phyloP scores from a whole-genome alignment of 805 yeast species.

The Cyberlindnera japonica region DNA sequence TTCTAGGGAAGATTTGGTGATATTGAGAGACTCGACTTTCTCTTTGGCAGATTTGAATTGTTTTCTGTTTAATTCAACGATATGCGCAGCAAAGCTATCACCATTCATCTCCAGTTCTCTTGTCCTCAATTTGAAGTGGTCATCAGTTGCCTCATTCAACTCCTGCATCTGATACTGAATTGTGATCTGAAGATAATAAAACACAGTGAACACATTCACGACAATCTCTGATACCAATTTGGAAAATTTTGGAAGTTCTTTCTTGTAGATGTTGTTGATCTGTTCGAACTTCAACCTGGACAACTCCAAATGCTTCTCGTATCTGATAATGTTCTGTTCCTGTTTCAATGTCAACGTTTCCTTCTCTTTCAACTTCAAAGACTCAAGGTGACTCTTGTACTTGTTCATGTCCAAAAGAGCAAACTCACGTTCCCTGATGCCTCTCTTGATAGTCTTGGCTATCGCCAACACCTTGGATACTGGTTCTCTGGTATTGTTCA shows the following conservation, averaged over 20 bases:
- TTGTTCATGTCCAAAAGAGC: conserved; percentile 38
- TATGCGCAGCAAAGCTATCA: conserved; percentile 3
- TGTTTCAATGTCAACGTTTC: conserved; percentile 34
- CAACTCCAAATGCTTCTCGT: conserved; percentile 29
- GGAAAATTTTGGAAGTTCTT: conserved; percentile 45
- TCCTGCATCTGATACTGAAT: conserved; percentile 32
- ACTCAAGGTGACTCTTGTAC: conserved; percentile 24
- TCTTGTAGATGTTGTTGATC: conserved; percentile 37
- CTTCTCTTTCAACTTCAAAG: conserved; percentile 21
- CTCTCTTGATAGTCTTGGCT: conserved; percentile 28
- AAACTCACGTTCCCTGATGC: conserved; percentile 30
- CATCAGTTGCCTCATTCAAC: conserved; percentile 12
- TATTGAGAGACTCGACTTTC: conserved; percentile 4
- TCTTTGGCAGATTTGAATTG: not conserved
- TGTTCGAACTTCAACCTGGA: conserved; percentile 35
- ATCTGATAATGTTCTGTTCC: conserved; percentile 32
- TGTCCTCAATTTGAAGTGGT: conserved; percentile 12
- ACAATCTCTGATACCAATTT: conserved; percentile 31
- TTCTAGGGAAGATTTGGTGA: conserved; percentile 12
- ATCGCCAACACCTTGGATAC: conserved; percentile 13
- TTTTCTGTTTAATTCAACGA: conserved; percentile 10
- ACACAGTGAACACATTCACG: conserved; percentile 27
- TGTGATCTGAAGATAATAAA: conserved; percentile 38
- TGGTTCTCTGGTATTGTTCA: conserved; percentile 24
- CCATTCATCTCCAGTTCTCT: conserved; percentile 7